Evolutionary conservation across 78 protist species (phyloP), one percentile per base, ranked within the genome.

Genomic region (Dictyostelium purpureum): DNA sequence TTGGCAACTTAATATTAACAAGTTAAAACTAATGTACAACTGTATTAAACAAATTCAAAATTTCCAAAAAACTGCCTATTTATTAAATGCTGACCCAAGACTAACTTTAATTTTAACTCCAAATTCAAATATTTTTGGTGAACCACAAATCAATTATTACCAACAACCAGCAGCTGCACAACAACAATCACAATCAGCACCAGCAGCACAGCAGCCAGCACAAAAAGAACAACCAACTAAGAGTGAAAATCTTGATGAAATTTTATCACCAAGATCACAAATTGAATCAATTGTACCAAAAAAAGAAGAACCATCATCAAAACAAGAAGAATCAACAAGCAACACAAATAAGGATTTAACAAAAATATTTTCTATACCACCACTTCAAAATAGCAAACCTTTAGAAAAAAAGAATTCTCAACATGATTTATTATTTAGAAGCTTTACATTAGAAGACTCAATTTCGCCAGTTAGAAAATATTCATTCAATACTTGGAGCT

Each of bases 81-180:
- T 83, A 16, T 47, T 83, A 49, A 83, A 83, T 43, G 90, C 90
- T 21, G 90, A 83, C 43, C 90, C 90, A 83, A 31, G 90, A 70
- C 31, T 83, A 35, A 57, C 90, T 28, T 42, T 54, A 21, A 37
- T 83, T 9, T 54, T 83, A 43, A 83, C 90, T 42, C 90, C 90
- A 69, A 83, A 83, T 47, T 42, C 65, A 28, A 83, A 83, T 71
- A 56, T 83, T 21, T 83, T 83, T 71, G 80, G 90, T 65, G 77
- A 79, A 45, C 75, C 78, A 54, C 43, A 33, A 38, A 65, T 28
- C 24, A 49, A 14, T 49, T 11, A 49, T 49, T 49, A n/a, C n/a
- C 38, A 63, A 31, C 57, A 10, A 38, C 70, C 9, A 56, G 1
- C 7, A 57, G 4, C 26, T 40, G 35, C 6, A 69, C 19, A 19